Conservation (phyloP, 2,329 filamentous ascomycete genomes). For the Purpureocillium lavendulum region DNA sequence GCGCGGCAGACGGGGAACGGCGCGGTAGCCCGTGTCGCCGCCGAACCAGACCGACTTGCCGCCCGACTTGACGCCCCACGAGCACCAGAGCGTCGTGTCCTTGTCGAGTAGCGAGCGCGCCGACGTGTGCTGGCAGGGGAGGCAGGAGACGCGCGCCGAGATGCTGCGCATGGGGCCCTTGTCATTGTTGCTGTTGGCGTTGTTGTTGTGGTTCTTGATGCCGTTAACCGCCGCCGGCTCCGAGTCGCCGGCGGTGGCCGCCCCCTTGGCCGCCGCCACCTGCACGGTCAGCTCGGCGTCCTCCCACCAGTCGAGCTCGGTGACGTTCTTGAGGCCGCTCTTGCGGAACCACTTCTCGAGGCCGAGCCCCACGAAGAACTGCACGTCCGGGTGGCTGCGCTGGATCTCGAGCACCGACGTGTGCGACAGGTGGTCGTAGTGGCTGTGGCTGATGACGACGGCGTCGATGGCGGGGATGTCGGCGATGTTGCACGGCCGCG, state of each 20-base stretch:
- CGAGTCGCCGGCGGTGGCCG: too few relatives aligned
- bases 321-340: constrained; percentile 65
- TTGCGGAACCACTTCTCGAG: constrained; percentile 74
- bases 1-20: constrained; percentile 57
- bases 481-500: constrained; percentile 64
- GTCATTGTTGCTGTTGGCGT: background rate
- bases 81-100: constrained; percentile 75
- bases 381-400: constrained; percentile 63
- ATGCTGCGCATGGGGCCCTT: constrained; percentile 32
- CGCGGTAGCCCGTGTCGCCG: constrained; percentile 85
- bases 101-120: constrained; percentile 62
- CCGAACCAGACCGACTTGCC: constrained; percentile 79
- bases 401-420: constrained; percentile 64
- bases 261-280: constrained; percentile 8
- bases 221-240: too few relatives aligned
- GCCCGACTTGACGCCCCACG: constrained; percentile 70
- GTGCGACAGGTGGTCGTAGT: constrained; percentile 87
- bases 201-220: constrained; percentile 12
- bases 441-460: constrained; percentile 78
- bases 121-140: constrained; percentile 79
- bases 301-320: constrained; percentile 95
- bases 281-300: constrained; percentile 61
- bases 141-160: constrained; percentile 62
- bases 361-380: constrained; percentile 83
- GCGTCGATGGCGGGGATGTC: constrained; percentile 72